Base-by-base conservation (phyloP, 2,329 filamentous ascomycete genomes). In the Sphaceloma murrayae region DNA sequence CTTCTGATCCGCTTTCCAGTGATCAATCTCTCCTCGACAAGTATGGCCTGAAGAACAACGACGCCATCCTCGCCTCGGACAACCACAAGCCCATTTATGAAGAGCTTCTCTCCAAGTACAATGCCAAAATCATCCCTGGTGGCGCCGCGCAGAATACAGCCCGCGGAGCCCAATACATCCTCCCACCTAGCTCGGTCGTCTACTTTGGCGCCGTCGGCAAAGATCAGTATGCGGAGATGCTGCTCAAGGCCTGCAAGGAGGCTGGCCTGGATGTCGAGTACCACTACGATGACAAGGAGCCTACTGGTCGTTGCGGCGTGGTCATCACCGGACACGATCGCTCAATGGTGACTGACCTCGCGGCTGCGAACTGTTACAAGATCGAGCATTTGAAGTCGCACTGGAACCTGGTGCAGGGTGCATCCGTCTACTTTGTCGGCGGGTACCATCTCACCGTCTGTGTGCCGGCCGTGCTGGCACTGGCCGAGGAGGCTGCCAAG, bases 381-480 rank as follows among this genome's bases (percentile, higher is more conserved):
- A 64, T 95, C 43, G 86, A 91, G 52, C 91, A 98, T 66, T 70
- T 98, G 64, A 86, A 94, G 77, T 78, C 89, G 67, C 82, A 96
- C 67, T 98, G 91, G 91, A 75, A 78, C 54, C 74, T 95, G 42
- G 91, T 91, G 48, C 78, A 96, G 77, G 79, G 82, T 56, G 88
- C 89, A 46, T 77, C 88, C 61, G 74, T 83, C 57, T 95, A 81
- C 74, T 98, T 94, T 61, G 80, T 98, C 50, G 91, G 91, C 59
- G 91, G 91, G 34, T 98, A 87, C 73, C 91, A 98, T 73, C 77
- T 98, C 72, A 98, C 91, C 31, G 91, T 98, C 60, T 94, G 82
- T 67, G 86, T 89, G 33, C 80, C 83, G 16, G 89, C 91, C 53
- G 87, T 94, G 61, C 72, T 88, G 73, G 85, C 87, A 53, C 75